Conservation (phyloP, 345 rosid genomes). For the Alliaria petiolata region DNA sequence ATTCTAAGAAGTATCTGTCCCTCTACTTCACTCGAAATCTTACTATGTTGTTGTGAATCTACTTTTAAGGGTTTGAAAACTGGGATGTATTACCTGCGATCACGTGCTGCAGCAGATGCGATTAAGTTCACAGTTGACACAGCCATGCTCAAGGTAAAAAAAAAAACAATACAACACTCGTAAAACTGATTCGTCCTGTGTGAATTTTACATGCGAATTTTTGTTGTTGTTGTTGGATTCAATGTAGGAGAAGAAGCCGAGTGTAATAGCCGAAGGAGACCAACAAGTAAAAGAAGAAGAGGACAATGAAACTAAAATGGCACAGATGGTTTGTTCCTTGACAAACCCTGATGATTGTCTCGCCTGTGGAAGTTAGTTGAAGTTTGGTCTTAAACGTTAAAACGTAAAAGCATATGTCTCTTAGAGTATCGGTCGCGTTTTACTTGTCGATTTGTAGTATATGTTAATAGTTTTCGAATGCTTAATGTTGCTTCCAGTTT, state of each 20-base stretch:
- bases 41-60: too few species aligned
- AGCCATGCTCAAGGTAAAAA: conserved; percentile 47
- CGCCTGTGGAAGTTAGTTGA: conserved; percentile 67
- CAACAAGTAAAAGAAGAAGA: conserved; percentile 16
- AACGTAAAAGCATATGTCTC: background rate
- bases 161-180: background rate
- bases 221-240: background rate
- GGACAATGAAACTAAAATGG: conserved; percentile 58
- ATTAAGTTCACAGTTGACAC: conserved; percentile 94
- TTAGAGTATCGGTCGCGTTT: background rate
- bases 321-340: conserved; percentile 83
- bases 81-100: conserved; percentile 85
- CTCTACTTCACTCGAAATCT: background rate
- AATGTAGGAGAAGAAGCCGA: conserved; percentile 38
- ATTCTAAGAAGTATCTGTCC: background rate
- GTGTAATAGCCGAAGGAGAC: conserved; percentile 21
- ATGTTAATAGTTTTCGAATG: conserved; percentile 1
- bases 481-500: conserved; percentile 2
- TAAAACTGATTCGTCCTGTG: background rate
- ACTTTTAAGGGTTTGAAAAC: conserved; percentile 67
- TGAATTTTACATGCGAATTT: background rate
- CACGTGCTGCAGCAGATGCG: conserved; percentile 99
- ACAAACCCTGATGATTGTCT: conserved; percentile 79
- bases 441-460: background rate
- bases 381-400: background rate